These are phyloP conservation scores for Blastobotrys arbuscula DNA, from an alignment of 1,139 yeast genomes.

Conservation along the genomic window DNA sequence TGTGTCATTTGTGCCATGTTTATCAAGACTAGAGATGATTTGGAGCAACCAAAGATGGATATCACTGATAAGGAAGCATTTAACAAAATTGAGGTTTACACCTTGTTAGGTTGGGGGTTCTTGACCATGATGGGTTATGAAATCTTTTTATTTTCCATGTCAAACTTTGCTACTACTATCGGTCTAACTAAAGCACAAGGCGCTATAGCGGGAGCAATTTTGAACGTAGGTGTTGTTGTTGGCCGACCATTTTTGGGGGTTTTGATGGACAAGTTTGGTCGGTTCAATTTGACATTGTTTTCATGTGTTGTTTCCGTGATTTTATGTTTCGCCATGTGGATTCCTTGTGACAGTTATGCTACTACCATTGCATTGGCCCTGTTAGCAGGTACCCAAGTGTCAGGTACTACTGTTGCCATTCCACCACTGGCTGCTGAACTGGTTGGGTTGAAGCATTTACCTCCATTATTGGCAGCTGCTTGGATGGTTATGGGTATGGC, in stretches of 20 bases:
- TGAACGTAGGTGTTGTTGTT: conserved; percentile 45
- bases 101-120: conserved; percentile 48
- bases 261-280: conserved; percentile 45
- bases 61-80: conserved; percentile 22
- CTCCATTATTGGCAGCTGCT: conserved; percentile 44
- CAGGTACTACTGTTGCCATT: conserved; percentile 44
- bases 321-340: conserved; percentile 43
- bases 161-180: conserved; percentile 56
- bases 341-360: conserved; percentile 40
- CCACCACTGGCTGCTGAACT: conserved; percentile 50
- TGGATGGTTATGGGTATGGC: conserved; percentile 60
- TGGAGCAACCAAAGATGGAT: conserved; percentile 28
- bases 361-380: conserved; percentile 44
- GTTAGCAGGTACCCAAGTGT: conserved; percentile 47
- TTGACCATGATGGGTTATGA: conserved; percentile 53
- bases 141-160: conserved; percentile 53
- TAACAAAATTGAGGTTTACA: conserved; percentile 38
- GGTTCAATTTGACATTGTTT: conserved; percentile 47
- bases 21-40: conserved; percentile 43
- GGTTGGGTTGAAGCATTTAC: conserved; percentile 54
- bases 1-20: conserved; percentile 38
- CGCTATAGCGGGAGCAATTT: conserved; percentile 48
- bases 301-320: conserved; percentile 38
- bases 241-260: conserved; percentile 47
- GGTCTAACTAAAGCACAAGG: conserved; percentile 55